These are phyloP conservation scores for Heritiera fomes DNA, from an alignment of 345 rosid genomes.

Conservation along the genomic window DNA sequence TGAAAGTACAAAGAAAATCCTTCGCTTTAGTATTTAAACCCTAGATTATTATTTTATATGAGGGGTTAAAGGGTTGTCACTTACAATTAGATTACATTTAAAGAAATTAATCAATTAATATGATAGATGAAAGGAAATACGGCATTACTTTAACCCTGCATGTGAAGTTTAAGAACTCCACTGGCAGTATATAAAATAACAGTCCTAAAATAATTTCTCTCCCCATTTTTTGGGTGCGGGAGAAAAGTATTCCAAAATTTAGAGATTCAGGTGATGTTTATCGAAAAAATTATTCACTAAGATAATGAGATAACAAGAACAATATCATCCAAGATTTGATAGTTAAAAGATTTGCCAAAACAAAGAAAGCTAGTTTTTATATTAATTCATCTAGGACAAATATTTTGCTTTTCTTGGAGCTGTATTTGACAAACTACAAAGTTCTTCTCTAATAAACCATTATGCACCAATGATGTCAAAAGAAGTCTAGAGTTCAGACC, in stretches of 20 bases:
- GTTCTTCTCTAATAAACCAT: background rate
- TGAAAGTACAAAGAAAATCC: background rate
- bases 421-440: conserved; percentile 6
- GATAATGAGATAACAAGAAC: background rate
- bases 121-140: background rate
- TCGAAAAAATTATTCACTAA: background rate
- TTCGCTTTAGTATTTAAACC: background rate
- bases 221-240: background rate
- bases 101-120: background rate
- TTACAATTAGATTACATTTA: background rate
- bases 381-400: background rate
- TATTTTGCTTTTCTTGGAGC: background rate
- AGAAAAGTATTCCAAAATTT: background rate
- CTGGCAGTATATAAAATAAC: background rate
- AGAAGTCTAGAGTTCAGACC: conserved; percentile 41
- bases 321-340: conserved; percentile 6
- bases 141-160: background rate
- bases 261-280: too few relatives aligned
- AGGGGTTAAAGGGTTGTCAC: background rate
- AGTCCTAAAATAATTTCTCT: background rate
- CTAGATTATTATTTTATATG: background rate
- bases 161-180: background rate
- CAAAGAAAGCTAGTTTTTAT: background rate
- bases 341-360: background rate
- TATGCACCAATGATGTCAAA: background rate